Evolutionary conservation across 352 stramenopile genomes (phyloP), one percentile per base, ranked within the genome.

Genomic region (Phytophthora boehmeriae): DNA sequence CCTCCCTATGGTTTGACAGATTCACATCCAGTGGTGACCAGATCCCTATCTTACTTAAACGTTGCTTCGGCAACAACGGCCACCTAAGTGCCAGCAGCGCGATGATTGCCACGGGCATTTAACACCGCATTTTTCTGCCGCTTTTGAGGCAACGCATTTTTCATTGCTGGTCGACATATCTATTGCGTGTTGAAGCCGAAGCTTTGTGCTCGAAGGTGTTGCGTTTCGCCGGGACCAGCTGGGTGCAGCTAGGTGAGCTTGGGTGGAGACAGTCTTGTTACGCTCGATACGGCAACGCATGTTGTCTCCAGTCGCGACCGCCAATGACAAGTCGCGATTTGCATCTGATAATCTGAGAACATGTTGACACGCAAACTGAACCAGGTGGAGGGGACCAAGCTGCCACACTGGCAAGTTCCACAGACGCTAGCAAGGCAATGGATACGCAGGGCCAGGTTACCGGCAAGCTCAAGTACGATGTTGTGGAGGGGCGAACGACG

Each of bases 401-500:
- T 68, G n/a, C n/a, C n/a, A n/a, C n/a, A n/a, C n/a, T 68, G 59
- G 46, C 25, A n/a, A 48, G 23, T 22, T 8, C 34, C 23, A 17
- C 48, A 9, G 36, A 46, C 22, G 23, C 11, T 5, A 22, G 13
- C 45, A 36, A 23, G 6, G 27, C 27, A n/a, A 61, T 30, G 25
- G 25, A 30, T 30, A 9, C 22, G 50, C 66, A 30, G 17, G 28
- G 8, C 16, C 20, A 41, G 25, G 42, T 22, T 6, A 80, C 65
- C 4, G 83, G 83, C 16, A 79, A 79, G 64, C 75, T 93, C 48
- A 83, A 78, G 34, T 93, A 93, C 63, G 75, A 90, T 56, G 44
- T 83, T n/a, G 85, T 91, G 36, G 73, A 80, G 20, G 80, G 80
- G 20, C 55, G 61, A 35, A 96, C 87, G 5, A 59, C 73, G 5